Conservation (phyloP, 225 moss, liverwort and hornwort genomes). For the Antitrichia curtipendula region DNA sequence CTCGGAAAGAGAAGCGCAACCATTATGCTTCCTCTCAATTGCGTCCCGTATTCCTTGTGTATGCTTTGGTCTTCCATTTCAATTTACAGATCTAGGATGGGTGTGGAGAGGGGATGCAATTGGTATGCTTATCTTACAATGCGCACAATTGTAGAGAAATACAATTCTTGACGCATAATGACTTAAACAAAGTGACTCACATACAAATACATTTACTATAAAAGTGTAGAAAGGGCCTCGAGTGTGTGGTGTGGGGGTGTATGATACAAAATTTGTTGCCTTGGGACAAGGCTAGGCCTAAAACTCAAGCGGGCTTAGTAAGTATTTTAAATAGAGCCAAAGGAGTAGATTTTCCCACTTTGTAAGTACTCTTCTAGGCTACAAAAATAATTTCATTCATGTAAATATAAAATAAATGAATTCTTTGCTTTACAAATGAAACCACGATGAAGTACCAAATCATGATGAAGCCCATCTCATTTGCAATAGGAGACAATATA, state of each 20-base stretch:
- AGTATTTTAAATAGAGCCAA: no score
- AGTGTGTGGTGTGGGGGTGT: fast-evolving
- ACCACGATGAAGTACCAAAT: no score
- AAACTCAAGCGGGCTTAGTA: neutral
- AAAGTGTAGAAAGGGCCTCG: neutral
- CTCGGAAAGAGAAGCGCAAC: neutral
- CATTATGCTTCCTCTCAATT: no score
- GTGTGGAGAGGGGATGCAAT: neutral
- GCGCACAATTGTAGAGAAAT: neutral
- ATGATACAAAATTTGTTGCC: neutral
- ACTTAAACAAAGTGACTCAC: fast-evolving
- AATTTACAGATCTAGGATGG: fast-evolving
- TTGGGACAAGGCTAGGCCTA: fast-evolving
- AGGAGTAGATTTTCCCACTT: neutral
- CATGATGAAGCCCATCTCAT: neutral
- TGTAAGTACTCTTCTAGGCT: neutral
- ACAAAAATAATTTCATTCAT: neutral
- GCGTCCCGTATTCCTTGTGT: fast-evolving
- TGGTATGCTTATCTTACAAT: neutral
- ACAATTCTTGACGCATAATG: fast-evolving
- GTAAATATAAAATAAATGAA: neutral
- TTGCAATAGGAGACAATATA: neutral
- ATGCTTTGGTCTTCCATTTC: fast-evolving
- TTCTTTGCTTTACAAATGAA: neutral
- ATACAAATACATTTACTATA: fast-evolving